Evolutionary conservation across 2,329 filamentous ascomycete species (phyloP), one percentile per base, ranked within the genome.

Genomic region (Hirsutella minnesotensis): DNA sequence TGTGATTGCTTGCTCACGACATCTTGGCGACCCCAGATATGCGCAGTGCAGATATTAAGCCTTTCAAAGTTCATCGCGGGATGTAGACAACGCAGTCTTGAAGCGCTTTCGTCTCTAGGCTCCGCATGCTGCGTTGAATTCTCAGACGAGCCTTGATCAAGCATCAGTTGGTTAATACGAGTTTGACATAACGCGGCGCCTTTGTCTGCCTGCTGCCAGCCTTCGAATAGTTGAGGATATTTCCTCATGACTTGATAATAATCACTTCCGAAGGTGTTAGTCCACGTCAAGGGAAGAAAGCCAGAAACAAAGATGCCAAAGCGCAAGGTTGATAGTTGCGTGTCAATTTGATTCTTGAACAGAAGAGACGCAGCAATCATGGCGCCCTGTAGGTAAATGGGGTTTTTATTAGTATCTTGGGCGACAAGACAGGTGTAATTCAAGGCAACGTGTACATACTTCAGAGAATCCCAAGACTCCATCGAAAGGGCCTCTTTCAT

Each of bases 1-100:
- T 27, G 13, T n/a, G 40, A 37, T 10, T 41, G 40, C 7, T 18
- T 24, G 22, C 7, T 20, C 12, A 41, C 15, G 16, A 37, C 19
- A 24, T 41, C 40, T 12, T 36, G 10, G 9, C 40, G 33, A 15
- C 40, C 40, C 40, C 40, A 41, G n/a, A 41, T 37, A 18, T 41
- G 40, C 5, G 40, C 40, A 10, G 40, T 41, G 5, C 22, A 22
- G 12, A 41, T 22, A 13, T 41, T 16, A 21, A 41, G 40, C 20
- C 40, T 37, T 12, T 37, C 31, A 4, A 20, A 16, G 10, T 41
- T 21, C 40, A 41, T 21, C 13, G 36, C 33, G n/a, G 40, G 40
- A 15, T 37, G 33, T 5, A 41, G 13, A 3, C n/a, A 21, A n/a
- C 34, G 40, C 15, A 33, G 40, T 22, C 20, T 41, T 9, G 35